phyloP scores from a whole-genome alignment of 2,329 filamentous ascomycete genomes.

The Cladosporium sp. region DNA sequence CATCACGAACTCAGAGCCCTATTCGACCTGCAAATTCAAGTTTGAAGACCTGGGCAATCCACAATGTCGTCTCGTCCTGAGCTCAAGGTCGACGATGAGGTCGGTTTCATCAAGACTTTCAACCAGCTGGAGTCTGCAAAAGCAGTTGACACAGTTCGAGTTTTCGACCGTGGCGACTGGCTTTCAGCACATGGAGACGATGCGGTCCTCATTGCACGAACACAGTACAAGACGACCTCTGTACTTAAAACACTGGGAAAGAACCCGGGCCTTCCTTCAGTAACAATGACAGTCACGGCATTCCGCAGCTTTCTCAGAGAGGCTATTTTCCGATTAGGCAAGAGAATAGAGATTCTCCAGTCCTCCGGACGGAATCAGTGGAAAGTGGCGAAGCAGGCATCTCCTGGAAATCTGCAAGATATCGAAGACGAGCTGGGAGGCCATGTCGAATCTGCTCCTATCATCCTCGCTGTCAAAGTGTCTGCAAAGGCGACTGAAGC shows the following conservation, averaged over 20 bases:
- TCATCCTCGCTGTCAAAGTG: conserved; percentile 92
- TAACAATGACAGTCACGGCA: conserved; percentile 92
- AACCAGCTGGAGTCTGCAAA: conserved; percentile 71
- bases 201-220: conserved; percentile 77
- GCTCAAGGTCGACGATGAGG: conserved; percentile 83
- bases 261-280: conserved; percentile 80
- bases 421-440: conserved; percentile 91
- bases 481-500: conserved; percentile 82
- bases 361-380: conserved; percentile 79
- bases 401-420: conserved; percentile 92
- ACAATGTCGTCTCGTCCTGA: conserved; percentile 54
- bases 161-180: conserved; percentile 92
- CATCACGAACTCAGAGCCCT: not conserved
- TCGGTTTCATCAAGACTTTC: conserved; percentile 95
- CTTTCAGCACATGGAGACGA: conserved; percentile 90
- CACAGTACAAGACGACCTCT: conserved; percentile 93
- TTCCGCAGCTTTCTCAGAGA: conserved; percentile 95
- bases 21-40: too few relatives aligned
- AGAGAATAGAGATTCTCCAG: conserved; percentile 86
- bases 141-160: conserved; percentile 74
- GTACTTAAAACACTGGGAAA: conserved; percentile 86
- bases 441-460: conserved; percentile 82
- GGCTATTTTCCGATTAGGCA: conserved; percentile 85
- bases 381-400: conserved; percentile 80
- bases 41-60: too few relatives aligned